These are phyloP conservation scores for Lachnellula cervina DNA, from an alignment of 2,329 filamentous ascomycete genomes.

Conservation along the genomic window DNA sequence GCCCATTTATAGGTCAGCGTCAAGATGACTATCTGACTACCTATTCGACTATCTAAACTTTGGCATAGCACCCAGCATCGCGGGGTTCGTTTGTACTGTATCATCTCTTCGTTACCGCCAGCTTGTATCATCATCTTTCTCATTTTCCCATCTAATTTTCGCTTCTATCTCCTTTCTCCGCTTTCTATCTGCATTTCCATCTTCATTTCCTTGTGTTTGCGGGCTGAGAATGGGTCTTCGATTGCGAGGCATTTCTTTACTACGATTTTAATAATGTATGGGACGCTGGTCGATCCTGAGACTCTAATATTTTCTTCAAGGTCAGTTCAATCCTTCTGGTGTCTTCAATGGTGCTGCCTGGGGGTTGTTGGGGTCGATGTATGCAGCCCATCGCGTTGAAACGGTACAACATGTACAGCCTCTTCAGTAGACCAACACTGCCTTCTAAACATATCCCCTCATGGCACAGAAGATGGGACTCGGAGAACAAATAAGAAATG, in stretches of 20 bases:
- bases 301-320: constrained; percentile 25
- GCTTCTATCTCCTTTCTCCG: constrained; percentile 33
- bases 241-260: constrained; percentile 13
- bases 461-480: constrained; percentile 3
- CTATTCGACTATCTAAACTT: constrained; percentile 1
- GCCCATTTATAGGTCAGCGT: constrained; percentile 5
- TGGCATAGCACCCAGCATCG: neutral
- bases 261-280: constrained; percentile 30
- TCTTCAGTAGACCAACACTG: constrained; percentile 1
- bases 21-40: neutral
- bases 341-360: neutral
- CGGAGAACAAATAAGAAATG: constrained; percentile 7
- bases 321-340: constrained; percentile 21
- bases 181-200: constrained; percentile 9
- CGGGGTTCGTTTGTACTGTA: constrained; percentile 11
- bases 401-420: constrained; percentile 2
- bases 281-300: constrained; percentile 31
- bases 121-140: constrained; percentile 6
- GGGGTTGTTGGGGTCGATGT: constrained; percentile 3
- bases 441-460: neutral
- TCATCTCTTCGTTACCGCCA: constrained; percentile 11
- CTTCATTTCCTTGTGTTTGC: constrained; percentile 9
- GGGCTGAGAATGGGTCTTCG: constrained; percentile 10
- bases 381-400: constrained; percentile 5
- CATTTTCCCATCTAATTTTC: constrained; percentile 4